Evolutionary conservation across 352 stramenopile species (phyloP), one percentile per base, ranked within the genome.

Genomic region (Pythium dissotocum): DNA sequence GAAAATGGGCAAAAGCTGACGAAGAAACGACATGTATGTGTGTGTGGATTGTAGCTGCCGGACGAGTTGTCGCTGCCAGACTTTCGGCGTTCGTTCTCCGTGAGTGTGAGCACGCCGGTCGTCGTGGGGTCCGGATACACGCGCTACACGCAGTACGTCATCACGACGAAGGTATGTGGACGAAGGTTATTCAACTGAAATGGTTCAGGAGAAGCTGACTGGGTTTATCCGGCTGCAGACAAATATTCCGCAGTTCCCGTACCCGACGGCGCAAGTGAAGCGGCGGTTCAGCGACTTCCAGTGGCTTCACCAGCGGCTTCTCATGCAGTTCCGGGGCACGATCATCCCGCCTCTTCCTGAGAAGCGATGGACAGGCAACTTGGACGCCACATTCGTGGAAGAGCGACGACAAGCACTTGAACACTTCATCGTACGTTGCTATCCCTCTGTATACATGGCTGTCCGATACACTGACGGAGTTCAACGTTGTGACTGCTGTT

Each of bases 251-350:
- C 72, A 81, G 24, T 95, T 95, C 48, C 85, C 85, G 8, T 90
- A 80, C 55, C 69, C 75, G 12, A 75, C 77, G 7, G 84, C 81
- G 30, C 85, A 94, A 89, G 87, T 97, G 33, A 91, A 90, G 54
- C 79, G 90, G 9, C 81, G 90, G 13, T 97, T 95, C 67, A 95
- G 85, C 59, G 90, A 97, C 71, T 97, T 97, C 53, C 85, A 94
- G 61, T 97, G 90, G 90, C 79, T 97, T 7, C 90, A 97, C 35
- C 73, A 93, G 59, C 80, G 90, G 7, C 68, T 97, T 30, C 61
- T 90, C 14, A 77, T 85, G 65, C 76, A 88, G 40, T 96, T 92
- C 77, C 85, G 83, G 78, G 88, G 87, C 30, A 94, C 87, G 16
- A 95, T 96, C 71, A 94, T 97, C 44, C 90, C 90, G 6, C 90